Evolutionary conservation across 1,139 yeast species (phyloP), one percentile per base, ranked within the genome.

Genomic region (Pichia sp.): DNA sequence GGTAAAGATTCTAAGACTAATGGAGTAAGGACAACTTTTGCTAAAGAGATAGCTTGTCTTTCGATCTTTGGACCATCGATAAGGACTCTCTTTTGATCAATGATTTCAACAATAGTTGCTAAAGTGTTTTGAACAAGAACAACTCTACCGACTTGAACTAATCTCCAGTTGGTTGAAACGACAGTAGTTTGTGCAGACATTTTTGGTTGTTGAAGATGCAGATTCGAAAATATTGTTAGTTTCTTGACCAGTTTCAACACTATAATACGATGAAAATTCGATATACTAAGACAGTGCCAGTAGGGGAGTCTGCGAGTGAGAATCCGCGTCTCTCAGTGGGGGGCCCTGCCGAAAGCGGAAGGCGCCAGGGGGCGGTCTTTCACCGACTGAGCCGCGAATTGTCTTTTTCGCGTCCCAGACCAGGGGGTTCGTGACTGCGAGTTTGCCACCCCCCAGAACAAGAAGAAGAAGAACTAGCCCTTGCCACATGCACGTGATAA

Each of bases 61-160:
- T 84, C 78, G 64, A 91, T 83, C 63, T 80, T 70, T 72, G 98
- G 98, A 69, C 98, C 98, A 69, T 93, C 98, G 63, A 93, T 71
- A 68, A 91, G 82, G 64, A 81, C 97, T 77, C 96, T 85, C 83
- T 85, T 88, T 80, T 89, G 96, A 79, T 93, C 97, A 68, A 93
- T 85, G 75, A 93, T 86, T 79, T 93, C 98, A 65, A 88, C 96
- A 65, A 89, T 79, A 68, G 94, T 75, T 64, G 96, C 97, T 67
- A 89, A 77, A 74, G 84, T 83, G 64, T 85, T 85, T 39, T 45
- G 47, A 69, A 91, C 69, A 68, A 89, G 83, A 72, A 89, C 96
- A 68, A 93, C 86, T 78, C 98, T 96, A 71, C 99, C 99, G 67
- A 89, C 84, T 79, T 91, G 96, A 70, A 93, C 98, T 69, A 78